phyloP scores from a whole-genome alignment of 2,329 filamentous ascomycete genomes.

The Penicillium sp. region DNA sequence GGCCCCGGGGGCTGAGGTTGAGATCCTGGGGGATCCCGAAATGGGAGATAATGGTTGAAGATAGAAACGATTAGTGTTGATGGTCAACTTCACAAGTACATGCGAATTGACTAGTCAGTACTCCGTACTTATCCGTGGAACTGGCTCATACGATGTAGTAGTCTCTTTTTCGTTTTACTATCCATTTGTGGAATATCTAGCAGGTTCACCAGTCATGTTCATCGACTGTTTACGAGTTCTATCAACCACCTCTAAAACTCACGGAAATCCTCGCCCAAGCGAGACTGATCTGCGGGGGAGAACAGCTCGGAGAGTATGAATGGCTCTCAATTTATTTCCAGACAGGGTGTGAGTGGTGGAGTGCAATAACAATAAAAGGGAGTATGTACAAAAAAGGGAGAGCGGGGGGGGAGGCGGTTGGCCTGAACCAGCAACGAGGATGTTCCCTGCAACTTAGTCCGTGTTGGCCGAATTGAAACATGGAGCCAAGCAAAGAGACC shows the following conservation, averaged over 20 bases:
- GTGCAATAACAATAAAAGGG: not conserved
- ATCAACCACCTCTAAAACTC: not conserved
- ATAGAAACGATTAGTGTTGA: too few species aligned
- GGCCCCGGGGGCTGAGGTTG: not conserved
- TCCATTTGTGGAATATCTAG: not conserved
- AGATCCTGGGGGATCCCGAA: not conserved
- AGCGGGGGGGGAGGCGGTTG: not conserved
- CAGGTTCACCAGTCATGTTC: not conserved
- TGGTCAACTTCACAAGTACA: not conserved
- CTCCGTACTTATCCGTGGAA: not conserved
- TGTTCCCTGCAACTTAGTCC: conserved; percentile 15
- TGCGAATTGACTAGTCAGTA: not conserved
- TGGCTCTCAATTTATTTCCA: conserved; percentile 4
- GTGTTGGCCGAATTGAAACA: conserved; percentile 2
- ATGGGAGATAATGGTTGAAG: not conserved
- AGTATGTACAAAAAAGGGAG: not conserved
- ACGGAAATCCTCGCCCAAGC: conserved; percentile 6
- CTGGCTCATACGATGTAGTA: not conserved
- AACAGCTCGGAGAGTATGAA: not conserved
- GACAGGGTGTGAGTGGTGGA: conserved; percentile 5
- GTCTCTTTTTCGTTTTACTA: not conserved
- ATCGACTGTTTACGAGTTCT: not conserved
- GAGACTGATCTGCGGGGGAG: conserved; percentile 14
- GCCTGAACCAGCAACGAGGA: conserved; percentile 13
- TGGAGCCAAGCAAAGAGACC: conserved; percentile 12